phyloP scores from a whole-genome alignment of 1,284 basidiomycete genomes.

The Tylopilus orsonianus region DNA sequence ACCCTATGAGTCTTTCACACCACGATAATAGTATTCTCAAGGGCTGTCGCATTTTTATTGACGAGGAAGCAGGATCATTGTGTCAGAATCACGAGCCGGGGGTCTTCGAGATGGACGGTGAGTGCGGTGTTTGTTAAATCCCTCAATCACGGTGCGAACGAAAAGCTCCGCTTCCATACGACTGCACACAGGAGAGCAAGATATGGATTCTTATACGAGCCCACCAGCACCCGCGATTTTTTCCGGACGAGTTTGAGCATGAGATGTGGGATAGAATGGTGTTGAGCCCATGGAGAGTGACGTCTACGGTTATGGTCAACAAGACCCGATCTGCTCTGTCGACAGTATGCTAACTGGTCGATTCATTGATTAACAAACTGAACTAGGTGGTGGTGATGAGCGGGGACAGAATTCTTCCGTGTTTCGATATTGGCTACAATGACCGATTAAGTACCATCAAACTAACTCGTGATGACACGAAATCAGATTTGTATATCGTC shows the following conservation, averaged over 20 bases:
- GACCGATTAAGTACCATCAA: too few relatives aligned
- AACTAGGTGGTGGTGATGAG: too few relatives aligned
- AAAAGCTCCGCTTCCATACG: too few relatives aligned
- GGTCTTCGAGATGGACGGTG: conserved; percentile 30
- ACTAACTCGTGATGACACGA: neutral
- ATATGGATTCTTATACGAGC: too few relatives aligned
- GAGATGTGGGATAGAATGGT: neutral
- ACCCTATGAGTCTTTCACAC: too few relatives aligned
- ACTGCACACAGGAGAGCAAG: conserved; percentile 1
- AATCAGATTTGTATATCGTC: neutral
- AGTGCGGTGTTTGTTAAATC: conserved; percentile 37
- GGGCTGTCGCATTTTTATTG: conserved; percentile 36
- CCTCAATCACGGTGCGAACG: conserved; percentile 33
- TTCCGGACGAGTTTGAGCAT: neutral
- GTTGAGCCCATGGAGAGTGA: neutral
- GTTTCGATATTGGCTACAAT: too few relatives aligned
- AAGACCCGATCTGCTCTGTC: neutral
- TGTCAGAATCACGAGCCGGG: too few relatives aligned
- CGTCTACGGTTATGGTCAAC: neutral
- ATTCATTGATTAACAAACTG: too few relatives aligned
- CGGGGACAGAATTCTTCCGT: too few relatives aligned
- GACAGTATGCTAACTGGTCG: too few relatives aligned
- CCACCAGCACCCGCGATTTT: too few relatives aligned
- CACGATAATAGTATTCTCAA: neutral
- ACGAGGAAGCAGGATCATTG: conserved; percentile 43